phyloP scores from a whole-genome alignment of 148 eudicot genomes.

The Heliosperma pusillum region DNA sequence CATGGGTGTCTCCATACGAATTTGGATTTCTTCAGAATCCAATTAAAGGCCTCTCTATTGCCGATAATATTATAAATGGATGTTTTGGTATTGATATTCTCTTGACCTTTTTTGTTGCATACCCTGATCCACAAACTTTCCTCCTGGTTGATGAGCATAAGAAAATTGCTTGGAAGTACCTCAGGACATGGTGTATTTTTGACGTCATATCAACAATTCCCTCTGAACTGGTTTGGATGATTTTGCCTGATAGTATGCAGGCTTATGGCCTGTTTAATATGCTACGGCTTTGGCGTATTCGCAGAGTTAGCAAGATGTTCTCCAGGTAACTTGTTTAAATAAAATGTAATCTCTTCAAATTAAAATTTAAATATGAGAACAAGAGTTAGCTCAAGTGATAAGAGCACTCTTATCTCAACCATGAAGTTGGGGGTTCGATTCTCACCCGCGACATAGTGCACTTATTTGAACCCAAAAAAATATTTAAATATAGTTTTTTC shows the following conservation, averaged over 20 bases:
- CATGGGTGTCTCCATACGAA: no score
- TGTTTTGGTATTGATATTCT: conserved; percentile 57
- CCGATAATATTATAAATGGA: conserved; percentile 59
- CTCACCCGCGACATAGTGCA: no score
- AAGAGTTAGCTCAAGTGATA: no score
- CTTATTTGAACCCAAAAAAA: no score
- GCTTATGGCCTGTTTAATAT: conserved; percentile 61
- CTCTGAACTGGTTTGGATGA: conserved; percentile 41
- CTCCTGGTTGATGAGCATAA: conserved; percentile 59
- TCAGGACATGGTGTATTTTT: conserved; percentile 49
- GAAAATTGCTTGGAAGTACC: conserved; percentile 58
- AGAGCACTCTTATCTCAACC: no score
- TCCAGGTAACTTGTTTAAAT: conserved; percentile 46
- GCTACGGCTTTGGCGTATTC: conserved; percentile 89
- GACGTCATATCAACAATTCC: conserved; percentile 75
- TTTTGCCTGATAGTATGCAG: conserved; percentile 37
- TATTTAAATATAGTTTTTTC: no score
- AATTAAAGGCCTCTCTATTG: conserved; percentile 29
- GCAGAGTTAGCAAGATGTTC: conserved; percentile 72
- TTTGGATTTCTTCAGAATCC: conserved; percentile 48
- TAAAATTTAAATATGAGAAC: no score
- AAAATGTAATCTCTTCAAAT: no score
- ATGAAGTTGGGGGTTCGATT: no score
- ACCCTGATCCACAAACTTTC: conserved; percentile 55
- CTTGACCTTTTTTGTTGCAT: conserved; percentile 72